phyloP scores from a whole-genome alignment of 768 basidiomycete genomes.

The Xerocomellus amylosporus region DNA sequence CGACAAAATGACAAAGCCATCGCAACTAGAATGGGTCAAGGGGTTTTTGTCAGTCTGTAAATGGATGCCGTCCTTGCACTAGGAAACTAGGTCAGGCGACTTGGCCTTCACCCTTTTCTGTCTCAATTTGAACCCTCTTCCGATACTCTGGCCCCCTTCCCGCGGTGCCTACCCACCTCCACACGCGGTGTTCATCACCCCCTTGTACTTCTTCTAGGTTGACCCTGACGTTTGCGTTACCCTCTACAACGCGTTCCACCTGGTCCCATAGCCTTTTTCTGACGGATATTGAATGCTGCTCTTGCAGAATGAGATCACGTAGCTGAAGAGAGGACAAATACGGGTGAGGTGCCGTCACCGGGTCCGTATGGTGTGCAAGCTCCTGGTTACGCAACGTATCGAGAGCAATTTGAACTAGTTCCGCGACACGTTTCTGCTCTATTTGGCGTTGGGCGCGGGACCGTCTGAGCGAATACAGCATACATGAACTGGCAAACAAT shows the following conservation, averaged over 20 bases:
- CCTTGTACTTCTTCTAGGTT: slow-evolving; percentile 80
- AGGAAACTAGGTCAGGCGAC: slow-evolving; percentile 21
- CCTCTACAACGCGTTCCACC: slow-evolving; percentile 83
- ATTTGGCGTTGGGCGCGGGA: slow-evolving; percentile 47
- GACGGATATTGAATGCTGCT: slow-evolving; percentile 68
- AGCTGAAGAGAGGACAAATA: slow-evolving; percentile 85
- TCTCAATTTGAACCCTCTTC: slow-evolving; percentile 32
- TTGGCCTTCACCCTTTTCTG: slow-evolving; percentile 27
- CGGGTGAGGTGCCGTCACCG: slow-evolving; percentile 66
- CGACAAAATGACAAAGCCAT: slow-evolving; percentile 11
- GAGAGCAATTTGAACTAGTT: slow-evolving; percentile 75
- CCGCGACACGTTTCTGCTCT: slow-evolving; percentile 65
- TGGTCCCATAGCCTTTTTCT: slow-evolving; percentile 73
- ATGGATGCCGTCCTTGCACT: slow-evolving; percentile 12
- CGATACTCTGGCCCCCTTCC: slow-evolving; percentile 33
- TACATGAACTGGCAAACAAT: slow-evolving; percentile 26
- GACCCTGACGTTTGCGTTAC: slow-evolving; percentile 85
- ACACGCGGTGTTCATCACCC: slow-evolving; percentile 87
- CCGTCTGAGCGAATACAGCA: slow-evolving; percentile 24
- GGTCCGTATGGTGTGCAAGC: slow-evolving; percentile 77
- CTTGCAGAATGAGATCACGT: slow-evolving; percentile 80
- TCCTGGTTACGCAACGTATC: slow-evolving; percentile 82
- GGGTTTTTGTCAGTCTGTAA: slow-evolving; percentile 20
- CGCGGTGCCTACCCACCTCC: slow-evolving; percentile 81
- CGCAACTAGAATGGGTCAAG: slow-evolving; percentile 21